phyloP scores from a whole-genome alignment of 306 rosid species.

The Vigna mungo region DNA sequence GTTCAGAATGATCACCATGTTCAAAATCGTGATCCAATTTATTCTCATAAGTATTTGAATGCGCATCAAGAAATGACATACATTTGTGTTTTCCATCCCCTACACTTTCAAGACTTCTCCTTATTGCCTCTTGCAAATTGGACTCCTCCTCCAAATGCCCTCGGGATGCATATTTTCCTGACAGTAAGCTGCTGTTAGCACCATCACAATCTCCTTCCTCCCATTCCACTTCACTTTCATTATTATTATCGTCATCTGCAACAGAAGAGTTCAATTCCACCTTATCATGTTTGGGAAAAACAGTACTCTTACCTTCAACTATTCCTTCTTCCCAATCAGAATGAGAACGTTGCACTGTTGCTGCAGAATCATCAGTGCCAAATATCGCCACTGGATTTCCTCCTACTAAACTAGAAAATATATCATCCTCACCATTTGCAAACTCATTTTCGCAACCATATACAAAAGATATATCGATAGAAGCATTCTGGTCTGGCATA shows the following conservation, averaged over 20 bases:
- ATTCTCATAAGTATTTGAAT: slow-evolving; percentile 36
- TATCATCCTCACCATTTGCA: slow-evolving; percentile 66
- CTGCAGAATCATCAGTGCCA: slow-evolving; percentile 49
- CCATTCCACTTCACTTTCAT: slow-evolving; percentile 83
- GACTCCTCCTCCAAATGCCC: slow-evolving; percentile 83
- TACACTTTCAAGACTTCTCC: slow-evolving; percentile 76
- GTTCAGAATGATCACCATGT: slow-evolving; percentile 40
- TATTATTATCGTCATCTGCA: slow-evolving; percentile 46
- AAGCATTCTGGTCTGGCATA: slow-evolving; percentile 48
- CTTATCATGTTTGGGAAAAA: slow-evolving; percentile 42
- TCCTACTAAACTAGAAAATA: slow-evolving; percentile 76
- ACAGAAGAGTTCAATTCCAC: slow-evolving; percentile 41
- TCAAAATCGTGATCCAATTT: slow-evolving; percentile 36
- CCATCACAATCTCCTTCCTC: slow-evolving; percentile 73
- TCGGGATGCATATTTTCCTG: slow-evolving; percentile 57
- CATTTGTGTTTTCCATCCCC: slow-evolving; percentile 43
- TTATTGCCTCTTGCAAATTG: slow-evolving; percentile 84
- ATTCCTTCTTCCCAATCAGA: slow-evolving; percentile 78
- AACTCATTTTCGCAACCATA: slow-evolving; percentile 54
- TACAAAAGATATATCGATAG: slow-evolving; percentile 75
- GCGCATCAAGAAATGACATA: slow-evolving; percentile 42
- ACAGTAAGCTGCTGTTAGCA: slow-evolving; percentile 48
- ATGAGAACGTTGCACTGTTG: slow-evolving; percentile 47
- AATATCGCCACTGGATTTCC: slow-evolving; percentile 54
- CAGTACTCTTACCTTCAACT: slow-evolving; percentile 47